Conservation (phyloP, 2,329 filamentous ascomycete genomes). For the Ophiostoma sp. region DNA sequence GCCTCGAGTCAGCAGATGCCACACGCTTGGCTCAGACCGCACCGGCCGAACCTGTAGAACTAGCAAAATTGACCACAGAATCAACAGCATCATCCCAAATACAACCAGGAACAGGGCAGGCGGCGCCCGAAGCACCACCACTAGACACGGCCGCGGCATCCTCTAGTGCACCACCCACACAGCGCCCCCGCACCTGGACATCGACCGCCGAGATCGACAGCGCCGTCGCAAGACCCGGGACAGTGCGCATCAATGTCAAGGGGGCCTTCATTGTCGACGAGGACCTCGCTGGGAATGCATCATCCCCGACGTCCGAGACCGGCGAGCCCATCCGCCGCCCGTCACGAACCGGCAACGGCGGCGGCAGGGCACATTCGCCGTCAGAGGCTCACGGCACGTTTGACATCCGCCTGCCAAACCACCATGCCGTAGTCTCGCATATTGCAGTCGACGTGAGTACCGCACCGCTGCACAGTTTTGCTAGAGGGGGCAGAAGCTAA, state of each 20-base stretch:
- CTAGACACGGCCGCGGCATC: background rate
- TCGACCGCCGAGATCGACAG: conserved; percentile 55
- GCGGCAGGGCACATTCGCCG: conserved; percentile 31
- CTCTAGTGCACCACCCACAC: background rate
- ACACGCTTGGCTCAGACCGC: background rate
- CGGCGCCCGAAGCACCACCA: background rate
- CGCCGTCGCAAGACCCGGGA: conserved; percentile 57
- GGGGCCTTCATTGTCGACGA: conserved; percentile 95
- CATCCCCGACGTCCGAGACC: conserved; percentile 22
- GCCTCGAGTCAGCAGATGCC: conserved; percentile 6
- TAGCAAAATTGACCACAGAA: background rate
- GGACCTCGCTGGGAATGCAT: conserved; percentile 43
- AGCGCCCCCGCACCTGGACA: conserved; percentile 39
- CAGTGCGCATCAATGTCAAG: conserved; percentile 91
- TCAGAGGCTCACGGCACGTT: conserved; percentile 63
- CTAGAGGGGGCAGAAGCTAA: background rate
- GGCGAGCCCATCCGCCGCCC: conserved; percentile 3
- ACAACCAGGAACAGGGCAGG: background rate
- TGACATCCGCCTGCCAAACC: conserved; percentile 93
- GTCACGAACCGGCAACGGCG: background rate
- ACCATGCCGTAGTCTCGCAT: conserved; percentile 91
- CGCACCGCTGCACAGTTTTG: too few species aligned
- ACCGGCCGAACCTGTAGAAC: background rate
- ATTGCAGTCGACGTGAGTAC: conserved; percentile 84
- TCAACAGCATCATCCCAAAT: background rate